Evolutionary conservation across 1,139 yeast genomes (phyloP).

Genomic region (Candida labiduridarum): DNA sequence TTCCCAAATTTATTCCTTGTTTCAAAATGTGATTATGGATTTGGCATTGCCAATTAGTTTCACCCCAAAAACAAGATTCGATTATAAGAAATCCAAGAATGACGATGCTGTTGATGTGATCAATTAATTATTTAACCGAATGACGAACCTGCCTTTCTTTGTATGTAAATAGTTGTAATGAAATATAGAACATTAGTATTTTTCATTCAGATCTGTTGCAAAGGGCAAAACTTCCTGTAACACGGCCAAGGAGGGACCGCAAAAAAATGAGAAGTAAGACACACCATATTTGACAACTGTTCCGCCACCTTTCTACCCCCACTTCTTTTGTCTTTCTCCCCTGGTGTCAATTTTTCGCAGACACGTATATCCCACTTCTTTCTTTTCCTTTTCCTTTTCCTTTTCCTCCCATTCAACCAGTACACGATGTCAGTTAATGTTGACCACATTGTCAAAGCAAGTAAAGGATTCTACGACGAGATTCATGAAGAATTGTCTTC

Average conservation of each 20-base stretch:
- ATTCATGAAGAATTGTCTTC: slow-evolving; percentile 18
- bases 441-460: slow-evolving; percentile 12
- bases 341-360: neutral
- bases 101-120: slow-evolving; percentile 3
- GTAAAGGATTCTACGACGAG: slow-evolving; percentile 11
- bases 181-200: neutral
- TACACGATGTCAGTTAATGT: slow-evolving; percentile 7
- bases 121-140: neutral
- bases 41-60: slow-evolving; percentile 60
- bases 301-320: neutral
- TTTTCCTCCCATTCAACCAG: neutral
- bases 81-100: slow-evolving; percentile 7
- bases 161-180: neutral
- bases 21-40: slow-evolving; percentile 78
- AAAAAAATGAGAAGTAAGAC: no score
- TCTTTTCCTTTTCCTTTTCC: neutral
- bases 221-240: no score
- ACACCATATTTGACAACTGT: neutral
- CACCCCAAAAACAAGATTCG: slow-evolving; percentile 43
- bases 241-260: no score
- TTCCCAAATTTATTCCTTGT: slow-evolving; percentile 73
- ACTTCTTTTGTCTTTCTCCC: neutral
- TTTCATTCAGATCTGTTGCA: neutral
- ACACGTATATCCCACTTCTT: neutral
- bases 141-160: neutral